phyloP scores from a whole-genome alignment of 1,284 basidiomycete species.

The Farysia itapuensis region DNA sequence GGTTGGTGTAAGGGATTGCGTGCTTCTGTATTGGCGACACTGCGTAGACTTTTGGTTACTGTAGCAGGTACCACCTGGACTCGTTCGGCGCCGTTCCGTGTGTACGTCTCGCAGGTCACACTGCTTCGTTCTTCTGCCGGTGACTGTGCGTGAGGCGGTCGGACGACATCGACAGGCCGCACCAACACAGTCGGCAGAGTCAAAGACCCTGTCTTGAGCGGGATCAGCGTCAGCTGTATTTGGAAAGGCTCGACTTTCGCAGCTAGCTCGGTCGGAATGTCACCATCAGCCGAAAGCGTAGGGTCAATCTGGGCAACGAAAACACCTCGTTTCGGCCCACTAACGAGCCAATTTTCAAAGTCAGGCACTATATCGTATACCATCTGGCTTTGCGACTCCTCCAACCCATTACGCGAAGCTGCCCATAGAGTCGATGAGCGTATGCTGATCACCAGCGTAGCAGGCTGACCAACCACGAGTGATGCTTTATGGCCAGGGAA shows the following conservation, averaged over 20 bases:
- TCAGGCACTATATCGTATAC: constrained; percentile 46
- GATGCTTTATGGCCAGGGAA: neutral
- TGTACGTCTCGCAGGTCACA: constrained; percentile 47
- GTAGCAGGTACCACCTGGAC: constrained; percentile 21
- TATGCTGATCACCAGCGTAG: constrained; percentile 19
- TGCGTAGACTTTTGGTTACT: no score
- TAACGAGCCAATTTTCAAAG: constrained; percentile 49
- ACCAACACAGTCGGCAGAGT: constrained; percentile 23
- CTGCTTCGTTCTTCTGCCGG: no score
- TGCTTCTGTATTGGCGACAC: no score
- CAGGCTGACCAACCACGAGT: constrained; percentile 27
- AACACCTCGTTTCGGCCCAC: constrained; percentile 37
- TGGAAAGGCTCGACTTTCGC: neutral
- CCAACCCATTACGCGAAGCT: no score
- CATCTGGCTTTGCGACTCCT: no score
- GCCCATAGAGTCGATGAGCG: constrained; percentile 21
- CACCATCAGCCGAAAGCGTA: no score
- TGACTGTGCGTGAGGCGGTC: no score
- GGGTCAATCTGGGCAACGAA: no score
- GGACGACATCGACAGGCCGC: constrained; percentile 2
- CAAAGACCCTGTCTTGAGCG: constrained; percentile 35
- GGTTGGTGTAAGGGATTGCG: no score
- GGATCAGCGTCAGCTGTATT: constrained; percentile 30
- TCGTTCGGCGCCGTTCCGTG: constrained; percentile 17
- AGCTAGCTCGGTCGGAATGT: no score